Base-by-base conservation (phyloP, 208 protist species). In the Leishmania aethiopica region DNA sequence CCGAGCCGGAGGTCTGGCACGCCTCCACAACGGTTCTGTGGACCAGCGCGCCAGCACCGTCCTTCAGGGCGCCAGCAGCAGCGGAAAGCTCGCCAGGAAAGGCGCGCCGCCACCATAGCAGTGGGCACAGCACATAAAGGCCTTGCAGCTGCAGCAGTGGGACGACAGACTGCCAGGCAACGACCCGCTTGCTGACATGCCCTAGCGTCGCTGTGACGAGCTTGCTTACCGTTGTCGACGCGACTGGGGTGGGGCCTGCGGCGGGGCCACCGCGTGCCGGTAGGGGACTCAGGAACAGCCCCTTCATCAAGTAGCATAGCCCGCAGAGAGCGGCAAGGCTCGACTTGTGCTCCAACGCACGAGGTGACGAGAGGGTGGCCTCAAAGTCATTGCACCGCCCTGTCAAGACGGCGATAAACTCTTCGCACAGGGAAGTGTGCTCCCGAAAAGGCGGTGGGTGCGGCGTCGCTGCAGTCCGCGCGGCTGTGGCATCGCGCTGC, bases 71-170 rank as follows among this genome's bases (percentile, higher is more conserved):
- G 6, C 70, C 81, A 13, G 42, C 69, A 45, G 78, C 59, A 7
- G 72, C 49, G 67, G 81, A 17, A 25, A 80, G 67, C 32, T 79
- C 81, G 17, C 75, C 66, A 0, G 81, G 77, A 74, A 85, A 85
- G 71, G 47, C 11, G 32, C 62, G 75, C 67, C 66, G 71, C 81
- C 81, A 85, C 81, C 81, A 85, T 22, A 81, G 81, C 42, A 81
- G 70, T 49, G 81, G 81, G 47, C 81, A 88, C 59, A 88, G 57
- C 42, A 64, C 77, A 77, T 83, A 81, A 37, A 88, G 80, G 22
- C 79, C 82, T 25, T 83, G 81, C 60, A 88, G 45, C 2, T 78
- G 77, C 25, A 88, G 10, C 37, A 88, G 80, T 3, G 80, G 80
- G 51, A 83, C 45, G 1, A 70, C 55, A 35, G 81, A 77, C 76